Evolutionary conservation across 2,329 filamentous ascomycete species (phyloP).

Genomic region (Neurospora crassa): DNA sequence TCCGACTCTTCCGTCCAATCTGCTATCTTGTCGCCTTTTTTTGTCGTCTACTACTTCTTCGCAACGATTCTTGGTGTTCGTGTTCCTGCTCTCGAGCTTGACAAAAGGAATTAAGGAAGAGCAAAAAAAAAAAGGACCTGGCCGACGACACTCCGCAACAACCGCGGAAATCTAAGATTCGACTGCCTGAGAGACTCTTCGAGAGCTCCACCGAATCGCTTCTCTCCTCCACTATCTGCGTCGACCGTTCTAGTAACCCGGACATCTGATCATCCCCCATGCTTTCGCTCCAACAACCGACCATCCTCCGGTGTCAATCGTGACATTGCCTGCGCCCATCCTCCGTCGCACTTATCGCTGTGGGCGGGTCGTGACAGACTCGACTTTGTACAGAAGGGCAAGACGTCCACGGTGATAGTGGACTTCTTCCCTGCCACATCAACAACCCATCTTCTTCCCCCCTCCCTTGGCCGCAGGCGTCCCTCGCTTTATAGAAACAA

Average conservation of each 20-base stretch:
- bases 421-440: slow-evolving; percentile 29
- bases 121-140: background rate
- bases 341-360: slow-evolving; percentile 5
- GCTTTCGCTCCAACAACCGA: slow-evolving; percentile 14
- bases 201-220: background rate
- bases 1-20: background rate
- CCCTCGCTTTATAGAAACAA: slow-evolving; percentile 33
- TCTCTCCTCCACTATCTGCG: slow-evolving; percentile 8
- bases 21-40: background rate
- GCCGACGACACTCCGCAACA: background rate
- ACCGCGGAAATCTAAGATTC: slow-evolving; percentile 2
- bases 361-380: slow-evolving; percentile 17
- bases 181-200: background rate
- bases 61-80: background rate
- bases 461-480: slow-evolving; percentile 45
- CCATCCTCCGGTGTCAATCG: slow-evolving; percentile 16
- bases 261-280: slow-evolving; percentile 12
- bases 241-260: slow-evolving; percentile 4
- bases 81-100: background rate
- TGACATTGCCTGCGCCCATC: slow-evolving; percentile 13
- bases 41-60: background rate
- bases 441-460: slow-evolving; percentile 29
- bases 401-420: slow-evolving; percentile 37
- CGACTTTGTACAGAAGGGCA: slow-evolving; percentile 8
- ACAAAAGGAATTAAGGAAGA: background rate